Evolutionary conservation across 805 yeast genomes (phyloP).

Genomic region (Candida tallmaniae): DNA sequence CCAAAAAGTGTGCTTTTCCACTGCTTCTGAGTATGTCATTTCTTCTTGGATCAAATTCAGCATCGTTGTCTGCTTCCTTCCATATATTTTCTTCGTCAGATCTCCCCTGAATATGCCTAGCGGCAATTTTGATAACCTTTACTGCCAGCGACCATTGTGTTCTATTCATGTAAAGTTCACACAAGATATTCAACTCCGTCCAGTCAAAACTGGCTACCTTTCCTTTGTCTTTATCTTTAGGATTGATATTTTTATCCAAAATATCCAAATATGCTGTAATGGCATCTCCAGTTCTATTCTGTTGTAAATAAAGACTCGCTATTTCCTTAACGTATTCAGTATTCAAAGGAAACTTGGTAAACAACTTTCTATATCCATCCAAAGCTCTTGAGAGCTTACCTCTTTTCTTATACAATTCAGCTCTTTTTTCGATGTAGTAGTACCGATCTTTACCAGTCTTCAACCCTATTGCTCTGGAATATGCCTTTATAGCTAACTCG

Average conservation of each 20-base stretch:
- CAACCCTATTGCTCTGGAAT: constrained; percentile 34
- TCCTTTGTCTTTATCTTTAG: constrained; percentile 7
- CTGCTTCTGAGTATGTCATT: constrained; percentile 26
- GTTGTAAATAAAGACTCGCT: constrained; percentile 49
- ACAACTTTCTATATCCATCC: constrained; percentile 63
- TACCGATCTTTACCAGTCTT: constrained; percentile 16
- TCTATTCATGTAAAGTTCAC: constrained; percentile 72
- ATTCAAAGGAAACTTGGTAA: constrained; percentile 52
- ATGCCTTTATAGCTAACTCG: constrained; percentile 78
- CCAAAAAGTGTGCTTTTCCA: constrained; percentile 2
- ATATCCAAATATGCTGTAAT: constrained; percentile 63
- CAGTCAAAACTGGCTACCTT: constrained; percentile 62
- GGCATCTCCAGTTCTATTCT: constrained; percentile 66
- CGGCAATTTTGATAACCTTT: constrained; percentile 58
- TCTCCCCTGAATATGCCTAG: constrained; percentile 81
- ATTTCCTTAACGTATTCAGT: constrained; percentile 54
- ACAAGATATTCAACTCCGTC: constrained; percentile 81
- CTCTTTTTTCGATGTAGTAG: constrained; percentile 58
- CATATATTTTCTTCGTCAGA: constrained; percentile 54
- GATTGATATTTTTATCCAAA: constrained; percentile 53
- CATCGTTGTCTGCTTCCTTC: constrained; percentile 62
- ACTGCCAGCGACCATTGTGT: constrained; percentile 63
- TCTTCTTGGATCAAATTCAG: constrained; percentile 79
- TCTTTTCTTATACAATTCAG: constrained; percentile 60
- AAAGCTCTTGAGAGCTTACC: constrained; percentile 68